Percentiles rank a stretch among this genome's conserved stretches.
Evolutionary conservation across 768 basidiomycete genomes (phyloP).

Genomic region (Rhodocollybia butyracea): DNA sequence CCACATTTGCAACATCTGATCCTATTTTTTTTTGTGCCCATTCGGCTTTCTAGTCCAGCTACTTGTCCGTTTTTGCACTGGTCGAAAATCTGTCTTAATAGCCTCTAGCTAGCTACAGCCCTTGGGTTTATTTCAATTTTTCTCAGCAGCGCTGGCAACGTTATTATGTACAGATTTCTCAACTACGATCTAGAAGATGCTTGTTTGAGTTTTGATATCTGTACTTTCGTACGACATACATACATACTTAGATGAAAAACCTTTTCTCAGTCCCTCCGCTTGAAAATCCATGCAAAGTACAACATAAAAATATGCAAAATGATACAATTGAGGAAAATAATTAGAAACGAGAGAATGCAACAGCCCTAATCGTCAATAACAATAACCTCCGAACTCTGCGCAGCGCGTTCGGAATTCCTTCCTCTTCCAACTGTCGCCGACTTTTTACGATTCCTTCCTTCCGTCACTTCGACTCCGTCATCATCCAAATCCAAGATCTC

Average conservation of each 20-base stretch:
- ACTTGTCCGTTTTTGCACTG: too few relatives aligned
- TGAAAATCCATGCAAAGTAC: not conserved
- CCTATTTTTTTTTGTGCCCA: too few relatives aligned
- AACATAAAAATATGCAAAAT: not conserved
- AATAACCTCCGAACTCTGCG: not conserved
- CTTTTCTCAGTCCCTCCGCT: not conserved
- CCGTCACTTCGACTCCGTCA: not conserved
- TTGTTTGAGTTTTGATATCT: not conserved
- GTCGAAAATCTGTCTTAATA: too few relatives aligned
- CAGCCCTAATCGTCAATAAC: not conserved
- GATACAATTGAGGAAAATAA: not conserved
- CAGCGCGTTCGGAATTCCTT: not conserved
- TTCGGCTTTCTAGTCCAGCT: too few relatives aligned
- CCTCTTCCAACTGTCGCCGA: not conserved
- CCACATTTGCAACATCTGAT: too few relatives aligned
- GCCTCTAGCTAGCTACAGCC: not conserved
- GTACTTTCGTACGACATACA: not conserved
- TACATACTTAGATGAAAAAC: not conserved
- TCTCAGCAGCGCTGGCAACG: slow-evolving; percentile 1
- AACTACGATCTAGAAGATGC: not conserved
- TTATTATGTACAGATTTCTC: not conserved
- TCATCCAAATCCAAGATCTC: not conserved
- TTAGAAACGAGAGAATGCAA: not conserved
- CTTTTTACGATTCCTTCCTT: not conserved
- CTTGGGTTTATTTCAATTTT: not conserved